Conservation (phyloP, 2,329 filamentous ascomycete genomes). For the Aspergillus melleus region DNA sequence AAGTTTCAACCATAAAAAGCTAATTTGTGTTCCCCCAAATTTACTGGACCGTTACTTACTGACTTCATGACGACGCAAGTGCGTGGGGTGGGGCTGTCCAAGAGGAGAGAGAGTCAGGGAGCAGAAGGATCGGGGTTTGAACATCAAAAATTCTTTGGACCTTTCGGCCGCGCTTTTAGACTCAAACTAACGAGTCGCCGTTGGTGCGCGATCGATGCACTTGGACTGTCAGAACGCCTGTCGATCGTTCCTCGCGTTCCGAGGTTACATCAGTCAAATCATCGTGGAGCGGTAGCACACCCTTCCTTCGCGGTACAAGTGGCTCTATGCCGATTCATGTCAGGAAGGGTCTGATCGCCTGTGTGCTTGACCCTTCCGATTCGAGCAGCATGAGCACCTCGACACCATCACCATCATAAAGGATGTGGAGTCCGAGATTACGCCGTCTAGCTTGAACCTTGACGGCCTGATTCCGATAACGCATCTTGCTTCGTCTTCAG, state of each 20-base stretch:
- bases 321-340: constrained; percentile 4
- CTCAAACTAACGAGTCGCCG: constrained; percentile 3
- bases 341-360: constrained; percentile 6
- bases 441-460: neutral
- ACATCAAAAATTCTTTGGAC: neutral
- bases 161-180: neutral
- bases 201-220: constrained; percentile 4
- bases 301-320: neutral
- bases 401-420: neutral
- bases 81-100: no score
- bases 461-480: neutral
- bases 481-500: no score
- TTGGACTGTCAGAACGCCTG: constrained; percentile 1
- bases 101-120: no score
- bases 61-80: neutral
- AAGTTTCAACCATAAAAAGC: neutral
- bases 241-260: constrained; percentile 11
- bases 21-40: neutral
- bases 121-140: no score
- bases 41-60: neutral
- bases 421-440: neutral
- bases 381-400: neutral
- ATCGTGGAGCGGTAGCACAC: neutral
- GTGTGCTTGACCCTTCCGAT: neutral
- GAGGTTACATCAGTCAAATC: constrained; percentile 6